Conservation (phyloP, 192 early-diverging fungal genomes). For the Coemansia sp. region DNA sequence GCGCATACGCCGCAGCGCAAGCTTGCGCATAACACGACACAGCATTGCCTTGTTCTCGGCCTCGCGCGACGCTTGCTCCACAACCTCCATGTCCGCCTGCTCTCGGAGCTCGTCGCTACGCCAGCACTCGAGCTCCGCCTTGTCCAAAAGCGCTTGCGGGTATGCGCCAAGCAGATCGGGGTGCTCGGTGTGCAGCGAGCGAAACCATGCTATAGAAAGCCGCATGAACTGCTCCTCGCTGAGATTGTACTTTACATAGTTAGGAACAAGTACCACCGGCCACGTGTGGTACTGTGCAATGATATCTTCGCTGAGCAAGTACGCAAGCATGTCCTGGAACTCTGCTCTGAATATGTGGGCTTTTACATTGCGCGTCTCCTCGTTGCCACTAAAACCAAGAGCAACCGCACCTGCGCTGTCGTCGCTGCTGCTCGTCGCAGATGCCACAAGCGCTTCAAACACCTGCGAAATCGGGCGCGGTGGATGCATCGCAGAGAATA, state of each 20-base stretch:
- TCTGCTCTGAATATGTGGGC: slow-evolving; percentile 60
- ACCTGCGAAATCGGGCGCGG: slow-evolving; percentile 40
- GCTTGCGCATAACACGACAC: slow-evolving; percentile 46
- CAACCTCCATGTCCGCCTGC: slow-evolving; percentile 20
- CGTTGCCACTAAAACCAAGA: slow-evolving; percentile 5
- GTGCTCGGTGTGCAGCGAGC: slow-evolving; percentile 42
- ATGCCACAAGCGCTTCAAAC: slow-evolving; percentile 40
- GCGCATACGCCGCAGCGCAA: slow-evolving; percentile 41
- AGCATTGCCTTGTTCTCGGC: slow-evolving; percentile 40
- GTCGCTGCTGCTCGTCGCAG: slow-evolving; percentile 39
- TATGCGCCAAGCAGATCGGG: slow-evolving; percentile 48
- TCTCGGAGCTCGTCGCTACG: slow-evolving; percentile 28
- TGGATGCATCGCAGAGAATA: slow-evolving; percentile 39
- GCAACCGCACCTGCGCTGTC: slow-evolving; percentile 5
- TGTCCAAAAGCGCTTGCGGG: slow-evolving; percentile 40
- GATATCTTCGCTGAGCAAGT: slow-evolving; percentile 72
- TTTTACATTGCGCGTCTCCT: slow-evolving; percentile 16
- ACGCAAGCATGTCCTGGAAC: slow-evolving; percentile 81
- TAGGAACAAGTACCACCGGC: slow-evolving; percentile 62
- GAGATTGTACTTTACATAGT: slow-evolving; percentile 55
- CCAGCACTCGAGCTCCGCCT: slow-evolving; percentile 39
- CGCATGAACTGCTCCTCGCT: slow-evolving; percentile 47
- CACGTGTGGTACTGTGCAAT: slow-evolving; percentile 85
- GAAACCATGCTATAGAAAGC: slow-evolving; percentile 45
- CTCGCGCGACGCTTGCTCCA: slow-evolving; percentile 22